A percentile compares a stretch with the other conserved stretches of the same genome.
Evolutionary conservation across 768 basidiomycete genomes (phyloP).

Genomic region (Phanerochaete sordida): DNA sequence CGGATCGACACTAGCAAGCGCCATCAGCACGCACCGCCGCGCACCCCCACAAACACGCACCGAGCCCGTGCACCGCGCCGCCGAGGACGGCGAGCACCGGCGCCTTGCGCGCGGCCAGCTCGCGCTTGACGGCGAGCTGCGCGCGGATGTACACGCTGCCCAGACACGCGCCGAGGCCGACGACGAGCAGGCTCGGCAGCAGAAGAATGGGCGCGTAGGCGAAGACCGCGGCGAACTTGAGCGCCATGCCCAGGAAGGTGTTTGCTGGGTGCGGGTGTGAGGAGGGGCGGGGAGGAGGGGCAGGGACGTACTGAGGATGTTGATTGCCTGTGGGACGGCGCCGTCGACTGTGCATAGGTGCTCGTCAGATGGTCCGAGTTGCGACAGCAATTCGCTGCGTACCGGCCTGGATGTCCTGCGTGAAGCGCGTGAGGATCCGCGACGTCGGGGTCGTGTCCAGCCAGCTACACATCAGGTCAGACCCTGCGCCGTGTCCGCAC

Average conservation of each 20-base stretch:
- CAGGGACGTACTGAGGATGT: constrained; percentile 6
- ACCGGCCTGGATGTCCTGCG: constrained; percentile 53
- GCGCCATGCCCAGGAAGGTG: not conserved
- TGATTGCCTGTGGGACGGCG: constrained; percentile 23
- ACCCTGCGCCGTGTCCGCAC: no score
- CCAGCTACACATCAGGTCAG: constrained; percentile 32
- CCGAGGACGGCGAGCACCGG: constrained; percentile 49
- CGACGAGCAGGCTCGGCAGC: constrained; percentile 32
- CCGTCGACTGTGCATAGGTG: constrained; percentile 32
- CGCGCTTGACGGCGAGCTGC: constrained; percentile 54
- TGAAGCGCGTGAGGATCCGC: constrained; percentile 61
- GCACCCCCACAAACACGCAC: constrained; percentile 20
- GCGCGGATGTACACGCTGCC: constrained; percentile 51
- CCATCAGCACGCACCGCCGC: not conserved
- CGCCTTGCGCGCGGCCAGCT: constrained; percentile 46
- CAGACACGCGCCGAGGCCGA: constrained; percentile 34
- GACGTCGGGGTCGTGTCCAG: constrained; percentile 46
- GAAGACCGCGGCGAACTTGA: constrained; percentile 4
- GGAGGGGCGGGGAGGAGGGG: not conserved
- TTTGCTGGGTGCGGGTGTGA: not conserved
- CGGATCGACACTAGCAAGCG: constrained; percentile 39
- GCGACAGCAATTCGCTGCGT: no score
- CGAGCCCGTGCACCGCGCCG: constrained; percentile 45
- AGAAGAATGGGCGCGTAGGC: constrained; percentile 36
- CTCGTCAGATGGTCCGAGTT: no score